Evolutionary conservation across 371 early-diverging fungal genomes (phyloP), one percentile per base, ranked within the genome.

Genomic region (Mucor circinelloides): DNA sequence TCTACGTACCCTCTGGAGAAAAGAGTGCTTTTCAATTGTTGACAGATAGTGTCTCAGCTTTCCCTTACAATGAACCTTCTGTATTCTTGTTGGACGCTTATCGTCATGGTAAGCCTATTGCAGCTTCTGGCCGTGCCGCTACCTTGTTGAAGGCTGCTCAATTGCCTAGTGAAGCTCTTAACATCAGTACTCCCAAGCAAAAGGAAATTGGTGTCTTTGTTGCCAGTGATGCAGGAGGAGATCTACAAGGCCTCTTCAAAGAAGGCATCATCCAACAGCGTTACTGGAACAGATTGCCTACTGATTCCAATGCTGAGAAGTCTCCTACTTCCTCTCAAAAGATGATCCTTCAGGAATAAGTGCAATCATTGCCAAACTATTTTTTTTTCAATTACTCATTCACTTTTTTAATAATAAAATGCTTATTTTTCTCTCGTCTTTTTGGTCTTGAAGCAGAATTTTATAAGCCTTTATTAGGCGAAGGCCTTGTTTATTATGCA

Each of bases 61-160:
- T 81, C 76, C 73, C 76, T 21, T 74, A 70, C 40, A 75, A 74
- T n/a, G 78, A 76, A 48, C 77, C 77, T 21, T 28, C 60, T n/a
- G 57, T 66, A 13, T 81, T 78, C 34, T 48, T 81, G 7, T 25
- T 72, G 31, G 77, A 76, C 31, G 65, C 77, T 25, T 81, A 69
- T 64, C 74, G 77, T 36, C 78, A 81, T 59, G 71, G 72, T 32
- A 81, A 81, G 34, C 78, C 78, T 31, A 71, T 81, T 50, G 77
- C 72, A 46, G 75, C 75, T 10, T 60, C 74, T 31, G 52, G 64
- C 25, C 70, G 72, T 30, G 78, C 72, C 59, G 55, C 62, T 25
- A 36, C 70, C 2, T 57, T 81, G 10, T 60, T 78, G 27, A 32
- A 74, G 42, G 25, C 55, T 30, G 54, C 67, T n/a, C 36, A 28